Base-by-base conservation (phyloP, 192 early-diverging fungal genomes). In the Coemansia biformis region DNA sequence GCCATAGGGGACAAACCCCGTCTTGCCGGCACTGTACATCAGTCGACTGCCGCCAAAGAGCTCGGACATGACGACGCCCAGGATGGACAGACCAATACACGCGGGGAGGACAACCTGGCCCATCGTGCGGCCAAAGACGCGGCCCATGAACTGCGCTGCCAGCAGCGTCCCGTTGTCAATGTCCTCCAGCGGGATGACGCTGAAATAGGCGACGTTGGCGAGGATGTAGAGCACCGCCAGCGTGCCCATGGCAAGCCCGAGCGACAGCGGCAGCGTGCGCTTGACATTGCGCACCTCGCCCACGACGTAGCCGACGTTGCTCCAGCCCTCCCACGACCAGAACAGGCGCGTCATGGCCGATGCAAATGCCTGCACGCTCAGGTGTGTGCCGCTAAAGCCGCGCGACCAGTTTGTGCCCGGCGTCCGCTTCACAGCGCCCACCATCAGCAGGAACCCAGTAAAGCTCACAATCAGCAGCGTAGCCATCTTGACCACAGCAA, bases 231-330 rank as follows among this genome's bases (percentile, higher is more conserved):
- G 76, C 5, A 83, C 57, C 4, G 85, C 79, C 33, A 88, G 76
- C 7, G 80, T 66, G 34, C 83, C 78, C 50, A 92, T 78, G 7
- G 87, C 87, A n/a, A 87, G 69, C 33, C 83, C 78, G 13, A 85
- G 82, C 8, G 88, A 84, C 17, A 82, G 55, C 1, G 88, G 89
- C 22, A 91, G 57, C 48, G 85, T 90, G 33, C 81, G 78, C 6
- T 83, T 78, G 46, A 89, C 88, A 51, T 87, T 78, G 41, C 83
- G 82, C 67, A 92, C 81, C 57, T 92, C 90, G 30, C 84, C 86
- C 3, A 87, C 80, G 12, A 85, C 82, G 46, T 88, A 89, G 30
- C 88, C 84, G 6, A 89, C 51, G 51, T 86, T 89, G 48, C 83
- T 82, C 86, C 82, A 84, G 2, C 79, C 76, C 36, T 75, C 71